Conservation (phyloP, 169 alveolate species). For the Fabrea salina region DNA sequence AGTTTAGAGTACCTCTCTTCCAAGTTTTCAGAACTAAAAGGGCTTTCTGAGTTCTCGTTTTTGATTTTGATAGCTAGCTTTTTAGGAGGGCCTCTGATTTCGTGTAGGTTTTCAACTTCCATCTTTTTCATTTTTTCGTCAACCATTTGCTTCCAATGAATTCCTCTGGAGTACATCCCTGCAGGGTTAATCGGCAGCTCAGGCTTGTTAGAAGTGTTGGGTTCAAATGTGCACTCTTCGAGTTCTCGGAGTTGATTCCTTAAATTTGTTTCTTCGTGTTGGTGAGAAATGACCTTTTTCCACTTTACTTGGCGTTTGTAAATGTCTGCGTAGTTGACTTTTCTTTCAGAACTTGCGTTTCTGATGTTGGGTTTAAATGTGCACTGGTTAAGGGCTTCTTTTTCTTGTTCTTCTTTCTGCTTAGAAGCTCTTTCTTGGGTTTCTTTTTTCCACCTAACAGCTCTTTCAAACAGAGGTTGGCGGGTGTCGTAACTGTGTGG, state of each 20-base stretch:
- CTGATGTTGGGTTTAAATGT: not conserved
- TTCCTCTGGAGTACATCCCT: not conserved
- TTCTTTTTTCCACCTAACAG: not conserved
- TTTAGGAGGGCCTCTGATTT: too few relatives aligned
- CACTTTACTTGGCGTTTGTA: not conserved
- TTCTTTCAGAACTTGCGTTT: not conserved
- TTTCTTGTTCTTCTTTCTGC: not conserved
- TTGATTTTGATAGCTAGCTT: not conserved
- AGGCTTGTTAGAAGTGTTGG: not conserved
- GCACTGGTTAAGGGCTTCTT: too few relatives aligned
- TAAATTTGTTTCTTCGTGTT: not conserved
- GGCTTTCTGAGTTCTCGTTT: not conserved
- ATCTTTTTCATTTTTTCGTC: not conserved
- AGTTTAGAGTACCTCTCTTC: not conserved
- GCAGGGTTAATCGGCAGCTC: not conserved
- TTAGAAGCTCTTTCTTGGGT: not conserved
- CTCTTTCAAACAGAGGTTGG: not conserved
- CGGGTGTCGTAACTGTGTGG: not conserved
- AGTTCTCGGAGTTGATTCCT: not conserved
- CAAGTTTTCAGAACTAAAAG: not conserved
- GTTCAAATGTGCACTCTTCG: conserved; percentile 20
- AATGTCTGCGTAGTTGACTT: not conserved
- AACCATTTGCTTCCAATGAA: not conserved
- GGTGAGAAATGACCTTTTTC: not conserved
- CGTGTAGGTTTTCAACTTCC: not conserved